Evolutionary conservation across 2,329 filamentous ascomycete genomes (phyloP), one percentile per base, ranked within the genome.

Genomic region (Ceratocystis diversiconidia): DNA sequence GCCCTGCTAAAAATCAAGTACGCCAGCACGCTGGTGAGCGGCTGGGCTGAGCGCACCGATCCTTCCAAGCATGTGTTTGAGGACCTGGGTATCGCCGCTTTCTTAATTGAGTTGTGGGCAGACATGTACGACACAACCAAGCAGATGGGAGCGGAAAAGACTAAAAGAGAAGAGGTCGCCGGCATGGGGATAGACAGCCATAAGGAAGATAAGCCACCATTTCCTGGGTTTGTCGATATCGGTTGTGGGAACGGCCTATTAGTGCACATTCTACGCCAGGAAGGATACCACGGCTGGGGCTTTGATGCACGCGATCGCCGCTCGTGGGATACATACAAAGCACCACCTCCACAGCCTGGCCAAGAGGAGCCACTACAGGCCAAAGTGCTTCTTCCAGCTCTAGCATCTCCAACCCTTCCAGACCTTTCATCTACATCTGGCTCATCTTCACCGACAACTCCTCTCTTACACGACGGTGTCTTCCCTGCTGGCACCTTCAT

Each of bases 171-270:
- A 17, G 25, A 28, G 10, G 17, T 8, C 5, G 48, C 48, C 15
- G 5, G 25, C 4, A 72, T 70, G 46, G 73, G 72, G 52, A 62
- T 59, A 48, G 30, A 15, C 5, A 55, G n/a, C 7, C 48, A 22
- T 3, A 10, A n/a, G 48, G 50, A 22, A 15, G 50, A 28, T 3
- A 59, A 59, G 15, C 22, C 65, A 6, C 66, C 61, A 0, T 96
- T 96, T 70, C 89, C 90, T 0, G 92, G 92, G 0, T 99, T 97
- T 71, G 89, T 96, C 22, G 94, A 99, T 72, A 90, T 99, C 59
- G 94, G 92, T 4, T 97, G 94, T 72, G 94, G 94, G 1, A 99
- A 97, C 72, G 94, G 94, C 0, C 79, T 99, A 2, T 81, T 99
- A 1, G 89, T 95, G 6, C 84, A 95, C 72, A 83, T 99, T 46